Percentiles rank a stretch among this genome's conserved stretches.
Conservation (phyloP, 2,329 filamentous ascomycete species). For the Metarhizium sp. region DNA sequence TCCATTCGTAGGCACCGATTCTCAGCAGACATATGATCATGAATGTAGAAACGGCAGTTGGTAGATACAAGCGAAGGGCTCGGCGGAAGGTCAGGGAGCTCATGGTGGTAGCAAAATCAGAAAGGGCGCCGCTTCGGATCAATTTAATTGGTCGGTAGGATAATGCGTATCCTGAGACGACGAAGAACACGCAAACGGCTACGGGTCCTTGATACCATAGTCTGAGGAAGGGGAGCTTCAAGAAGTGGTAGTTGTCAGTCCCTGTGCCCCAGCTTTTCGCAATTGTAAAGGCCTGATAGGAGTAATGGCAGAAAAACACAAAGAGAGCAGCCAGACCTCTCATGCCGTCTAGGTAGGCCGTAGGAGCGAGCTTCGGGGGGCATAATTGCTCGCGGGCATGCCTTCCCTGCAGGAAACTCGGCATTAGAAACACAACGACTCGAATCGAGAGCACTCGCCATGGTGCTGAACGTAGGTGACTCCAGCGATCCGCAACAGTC, state of each 20-base stretch:
- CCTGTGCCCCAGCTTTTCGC: conserved; percentile 39
- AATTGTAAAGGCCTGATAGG: conserved; percentile 42
- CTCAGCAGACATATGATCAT: conserved; percentile 34
- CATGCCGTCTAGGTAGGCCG: conserved; percentile 49
- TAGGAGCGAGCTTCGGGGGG: conserved; percentile 36
- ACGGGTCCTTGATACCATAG: conserved; percentile 46
- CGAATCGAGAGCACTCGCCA: conserved; percentile 29
- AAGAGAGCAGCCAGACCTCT: conserved; percentile 45
- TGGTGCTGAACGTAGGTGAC: conserved; percentile 21
- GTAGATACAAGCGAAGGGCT: conserved; percentile 41
- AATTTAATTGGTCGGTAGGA: conserved; percentile 43
- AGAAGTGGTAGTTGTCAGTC: conserved; percentile 32
- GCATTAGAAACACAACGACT: conserved; percentile 35
- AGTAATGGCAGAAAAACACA: conserved; percentile 48
- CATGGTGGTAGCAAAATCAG: conserved; percentile 34
- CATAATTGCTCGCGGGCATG: conserved; percentile 30
- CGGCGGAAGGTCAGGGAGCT: conserved; percentile 43
- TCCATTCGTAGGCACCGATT: conserved; percentile 38
- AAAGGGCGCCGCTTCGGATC: conserved; percentile 24
- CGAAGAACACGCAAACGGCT: conserved; percentile 52
- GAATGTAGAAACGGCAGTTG: conserved; percentile 40
- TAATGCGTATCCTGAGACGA: conserved; percentile 53
- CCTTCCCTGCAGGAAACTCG: conserved; percentile 41
- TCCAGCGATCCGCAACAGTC: conserved; percentile 18
- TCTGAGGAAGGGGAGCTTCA: conserved; percentile 44